Conservation (phyloP, 257 asterid species). For the Paraleonurus japonicus region DNA sequence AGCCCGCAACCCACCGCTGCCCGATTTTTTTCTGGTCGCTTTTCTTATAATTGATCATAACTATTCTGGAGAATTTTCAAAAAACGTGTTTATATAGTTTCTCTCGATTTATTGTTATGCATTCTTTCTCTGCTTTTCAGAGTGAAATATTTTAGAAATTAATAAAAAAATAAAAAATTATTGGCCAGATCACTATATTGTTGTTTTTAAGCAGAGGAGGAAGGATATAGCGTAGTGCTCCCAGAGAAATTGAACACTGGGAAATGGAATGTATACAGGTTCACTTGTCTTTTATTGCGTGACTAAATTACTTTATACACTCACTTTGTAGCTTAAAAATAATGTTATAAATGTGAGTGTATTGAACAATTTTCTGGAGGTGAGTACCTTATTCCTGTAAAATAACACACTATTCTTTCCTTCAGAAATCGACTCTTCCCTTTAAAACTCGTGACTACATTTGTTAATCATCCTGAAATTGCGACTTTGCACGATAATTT, state of each 20-base stretch:
- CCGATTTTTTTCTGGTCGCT: constrained; percentile 37
- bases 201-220: constrained; percentile 42
- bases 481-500: constrained; percentile 68
- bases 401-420: not conserved
- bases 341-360: no score
- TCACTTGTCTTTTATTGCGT: not conserved
- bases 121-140: not conserved
- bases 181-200: not conserved
- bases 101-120: not conserved
- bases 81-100: not conserved
- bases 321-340: not conserved
- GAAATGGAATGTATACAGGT: constrained; percentile 77
- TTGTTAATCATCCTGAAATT: constrained; percentile 59
- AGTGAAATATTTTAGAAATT: not conserved
- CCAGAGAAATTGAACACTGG: constrained; percentile 70
- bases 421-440: constrained; percentile 56
- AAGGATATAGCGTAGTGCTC: constrained; percentile 65
- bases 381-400: not conserved
- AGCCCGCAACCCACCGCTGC: constrained; percentile 34
- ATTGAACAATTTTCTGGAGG: not conserved
- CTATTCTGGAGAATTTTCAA: not conserved
- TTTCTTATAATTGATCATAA: not conserved
- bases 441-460: constrained; percentile 46
- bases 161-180: not conserved
- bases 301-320: not conserved